Percentiles rank a stretch among this genome's conserved stretches.
These are phyloP conservation scores for Cryptococcus sp. DNA, from an alignment of 1,284 basidiomycete genomes.

Conservation along the genomic window DNA sequence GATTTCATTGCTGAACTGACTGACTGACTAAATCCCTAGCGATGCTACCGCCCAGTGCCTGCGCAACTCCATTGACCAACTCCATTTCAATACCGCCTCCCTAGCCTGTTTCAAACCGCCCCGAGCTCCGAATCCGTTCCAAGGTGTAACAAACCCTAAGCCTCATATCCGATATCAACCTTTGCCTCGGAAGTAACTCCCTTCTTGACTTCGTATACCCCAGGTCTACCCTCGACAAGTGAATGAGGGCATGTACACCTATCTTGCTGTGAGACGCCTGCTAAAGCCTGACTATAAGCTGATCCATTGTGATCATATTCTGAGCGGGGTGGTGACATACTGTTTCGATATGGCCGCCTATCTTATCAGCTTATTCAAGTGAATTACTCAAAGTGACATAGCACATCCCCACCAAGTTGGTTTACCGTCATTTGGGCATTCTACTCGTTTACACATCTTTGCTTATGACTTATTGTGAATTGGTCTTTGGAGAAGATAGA, in stretches of 20 bases:
- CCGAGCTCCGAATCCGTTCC: neutral
- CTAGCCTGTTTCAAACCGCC: neutral
- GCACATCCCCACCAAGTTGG: conserved; percentile 49
- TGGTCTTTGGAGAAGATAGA: neutral
- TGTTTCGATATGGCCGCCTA: conserved; percentile 44
- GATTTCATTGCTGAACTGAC: no score
- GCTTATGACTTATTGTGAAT: neutral
- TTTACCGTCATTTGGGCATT: conserved; percentile 46
- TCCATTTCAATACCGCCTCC: neutral
- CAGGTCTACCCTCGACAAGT: conserved; percentile 30
- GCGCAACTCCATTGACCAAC: no score
- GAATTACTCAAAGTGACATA: conserved; percentile 18
- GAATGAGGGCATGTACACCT: conserved; percentile 42
- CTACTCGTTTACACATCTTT: conserved; percentile 43
- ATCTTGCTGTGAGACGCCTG: conserved; percentile 29
- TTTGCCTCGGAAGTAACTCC: conserved; percentile 1
- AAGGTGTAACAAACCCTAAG: neutral
- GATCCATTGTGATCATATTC: no score
- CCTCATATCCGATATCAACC: neutral
- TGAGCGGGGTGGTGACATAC: conserved; percentile 20
- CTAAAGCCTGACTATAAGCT: conserved; percentile 26
- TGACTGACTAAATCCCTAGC: no score
- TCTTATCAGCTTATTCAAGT: neutral
- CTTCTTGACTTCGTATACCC: conserved; percentile 31
- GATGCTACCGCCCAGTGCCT: no score